phyloP scores from a whole-genome alignment of 2,329 filamentous ascomycete genomes.

The Aspergillus flavus region DNA sequence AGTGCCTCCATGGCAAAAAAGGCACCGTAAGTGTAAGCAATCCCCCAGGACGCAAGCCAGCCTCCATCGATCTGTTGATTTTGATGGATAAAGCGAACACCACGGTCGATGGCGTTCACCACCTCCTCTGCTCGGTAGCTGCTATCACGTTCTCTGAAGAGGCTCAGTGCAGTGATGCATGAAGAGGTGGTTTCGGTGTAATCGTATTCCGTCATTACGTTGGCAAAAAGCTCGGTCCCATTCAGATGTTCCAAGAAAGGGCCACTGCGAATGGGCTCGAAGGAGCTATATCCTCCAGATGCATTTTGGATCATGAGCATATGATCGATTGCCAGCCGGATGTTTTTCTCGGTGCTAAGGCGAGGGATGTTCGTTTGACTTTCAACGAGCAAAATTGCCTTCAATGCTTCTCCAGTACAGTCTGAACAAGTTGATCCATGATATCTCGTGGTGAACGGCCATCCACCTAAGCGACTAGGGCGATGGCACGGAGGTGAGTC shows the following conservation, averaged over 20 bases:
- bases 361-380: neutral
- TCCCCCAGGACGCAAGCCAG: conserved; percentile 1
- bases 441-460: neutral
- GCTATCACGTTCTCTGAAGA: neutral
- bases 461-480: neutral
- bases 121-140: neutral
- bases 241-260: neutral
- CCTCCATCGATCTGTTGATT: neutral
- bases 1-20: conserved; percentile 2
- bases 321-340: neutral
- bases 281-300: neutral
- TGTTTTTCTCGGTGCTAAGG: neutral
- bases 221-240: neutral
- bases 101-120: neutral
- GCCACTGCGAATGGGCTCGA: neutral
- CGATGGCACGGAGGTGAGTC: neutral
- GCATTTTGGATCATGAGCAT: neutral
- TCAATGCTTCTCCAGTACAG: conserved; percentile 1
- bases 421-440: neutral
- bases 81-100: neutral
- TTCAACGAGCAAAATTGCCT: neutral
- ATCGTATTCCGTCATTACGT: conserved; percentile 1
- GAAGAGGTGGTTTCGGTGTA: neutral
- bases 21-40: neutral
- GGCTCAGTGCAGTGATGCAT: neutral